These are phyloP conservation scores for Aaosphaeria arxii DNA, from an alignment of 2,329 filamentous ascomycete species.

Conservation along the genomic window DNA sequence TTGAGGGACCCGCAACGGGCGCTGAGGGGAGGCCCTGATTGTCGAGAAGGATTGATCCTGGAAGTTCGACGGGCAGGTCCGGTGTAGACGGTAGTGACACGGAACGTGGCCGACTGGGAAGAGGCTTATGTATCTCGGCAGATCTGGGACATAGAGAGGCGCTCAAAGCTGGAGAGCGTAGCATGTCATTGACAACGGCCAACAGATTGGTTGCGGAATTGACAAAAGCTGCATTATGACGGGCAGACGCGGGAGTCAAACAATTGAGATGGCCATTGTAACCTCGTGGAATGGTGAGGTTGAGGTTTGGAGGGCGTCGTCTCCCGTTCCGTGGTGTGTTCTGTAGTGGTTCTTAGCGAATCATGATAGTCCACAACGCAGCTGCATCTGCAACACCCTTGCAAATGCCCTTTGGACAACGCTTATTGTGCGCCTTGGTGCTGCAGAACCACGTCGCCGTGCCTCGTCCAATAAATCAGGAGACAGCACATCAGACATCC, in stretches of 20 bases:
- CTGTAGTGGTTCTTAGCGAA: constrained; percentile 30
- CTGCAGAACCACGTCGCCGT: constrained; percentile 32
- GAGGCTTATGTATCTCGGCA: constrained; percentile 30
- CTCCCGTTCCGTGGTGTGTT: constrained; percentile 15
- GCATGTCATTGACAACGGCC: constrained; percentile 42
- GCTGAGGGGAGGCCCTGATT: constrained; percentile 30
- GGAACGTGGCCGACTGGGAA: constrained; percentile 39
- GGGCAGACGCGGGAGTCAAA: constrained; percentile 21
- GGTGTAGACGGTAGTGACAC: constrained; percentile 40
- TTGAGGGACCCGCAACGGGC: constrained; percentile 13
- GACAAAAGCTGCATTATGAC: constrained; percentile 25
- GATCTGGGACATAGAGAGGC: constrained; percentile 26
- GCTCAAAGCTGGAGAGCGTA: constrained; percentile 38
- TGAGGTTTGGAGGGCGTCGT: constrained; percentile 29
- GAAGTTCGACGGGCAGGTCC: constrained; percentile 18
- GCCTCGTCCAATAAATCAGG: constrained; percentile 15
- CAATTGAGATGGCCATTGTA: constrained; percentile 11
- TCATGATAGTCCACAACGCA: constrained; percentile 27
- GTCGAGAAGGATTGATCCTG: constrained; percentile 21
- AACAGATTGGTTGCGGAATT: constrained; percentile 36
- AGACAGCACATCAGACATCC: constrained; percentile 26
- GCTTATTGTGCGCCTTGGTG: constrained; percentile 13
- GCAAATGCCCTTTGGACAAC: constrained; percentile 17
- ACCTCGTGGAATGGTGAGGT: constrained; percentile 21
- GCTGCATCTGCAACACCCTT: constrained; percentile 17